Base-by-base conservation (phyloP, 805 yeast species). In the Saccharomycopsis vini region DNA sequence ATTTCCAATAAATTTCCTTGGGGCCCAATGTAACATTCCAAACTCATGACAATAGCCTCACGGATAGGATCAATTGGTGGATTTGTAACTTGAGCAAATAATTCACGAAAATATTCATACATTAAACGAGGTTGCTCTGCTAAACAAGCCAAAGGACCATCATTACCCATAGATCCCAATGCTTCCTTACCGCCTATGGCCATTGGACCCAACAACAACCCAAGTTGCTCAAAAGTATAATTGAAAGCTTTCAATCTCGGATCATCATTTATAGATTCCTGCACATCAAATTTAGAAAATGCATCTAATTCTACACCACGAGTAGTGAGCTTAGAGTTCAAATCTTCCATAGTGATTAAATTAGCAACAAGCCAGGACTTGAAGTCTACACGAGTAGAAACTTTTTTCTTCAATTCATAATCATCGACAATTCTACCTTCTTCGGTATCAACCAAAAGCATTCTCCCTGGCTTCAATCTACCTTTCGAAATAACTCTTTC, bases 11-110 rank as follows among this genome's bases (percentile, higher is more conserved):
- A 67, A 62, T 90, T 90, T 46, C 95, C 97, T 64, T 92, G 97
- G n/a, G 97, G 97, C 44, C 98, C 98, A 57, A 90, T 80, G 63
- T 84, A 87, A 67, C 98, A 90, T 63, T 90, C 96, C 54, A 92
- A 73, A 10, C 96, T 86, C 98, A 90, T 90, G 58, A 92, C 97
- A 54, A 90, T 85, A 47, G 81, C 81, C 68, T 90, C 98, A 63
- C 97, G 81, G 56, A 90, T 92, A 42, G 98, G 97, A 62, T 90
- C 98, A 60, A 90, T 92, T 40, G 98, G 97, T 46, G 98, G 98
- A 67, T 90, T 90, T 26, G 98, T 90, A 45, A 90, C 98, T 67
- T 90, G 98, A 18, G 98, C 98, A 67, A 90, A 90, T 58, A 90
- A 73, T 63, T 90, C 95, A 57, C 95, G 79, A 72, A 90, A 92